phyloP scores from a whole-genome alignment of 1,284 basidiomycete species.

The Ganoderma resinaceum region DNA sequence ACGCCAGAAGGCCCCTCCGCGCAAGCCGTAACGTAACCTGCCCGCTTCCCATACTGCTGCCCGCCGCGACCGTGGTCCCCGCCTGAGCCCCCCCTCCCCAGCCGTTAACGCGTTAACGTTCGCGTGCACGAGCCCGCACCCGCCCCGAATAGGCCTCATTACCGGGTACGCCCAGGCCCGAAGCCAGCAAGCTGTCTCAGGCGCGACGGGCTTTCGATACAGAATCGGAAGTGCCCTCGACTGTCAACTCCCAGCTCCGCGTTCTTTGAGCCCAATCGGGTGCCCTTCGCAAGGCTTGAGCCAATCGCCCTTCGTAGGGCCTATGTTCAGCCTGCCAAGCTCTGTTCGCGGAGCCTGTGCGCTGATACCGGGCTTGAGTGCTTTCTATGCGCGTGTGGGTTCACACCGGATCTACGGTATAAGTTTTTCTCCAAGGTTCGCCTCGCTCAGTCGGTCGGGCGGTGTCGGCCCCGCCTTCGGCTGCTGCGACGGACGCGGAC shows the following conservation, averaged over 20 bases:
- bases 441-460: not conserved
- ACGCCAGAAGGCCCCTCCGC: conserved; percentile 13
- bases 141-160: conserved; percentile 8
- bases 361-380: not conserved
- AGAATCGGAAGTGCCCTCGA: too few species aligned
- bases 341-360: not conserved
- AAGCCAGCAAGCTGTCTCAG: not conserved
- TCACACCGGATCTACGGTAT: not conserved
- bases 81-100: conserved; percentile 1
- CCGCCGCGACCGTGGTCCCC: not conserved
- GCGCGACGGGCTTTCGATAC: not conserved
- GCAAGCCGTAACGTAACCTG: conserved; percentile 16
- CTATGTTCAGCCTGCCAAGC: not conserved
- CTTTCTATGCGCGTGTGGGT: not conserved
- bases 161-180: too few species aligned
- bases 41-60: conserved; percentile 6
- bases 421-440: not conserved
- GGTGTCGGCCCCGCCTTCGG: not conserved
- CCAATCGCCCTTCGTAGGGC: not conserved
- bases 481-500: not conserved
- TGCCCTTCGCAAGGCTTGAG: not conserved
- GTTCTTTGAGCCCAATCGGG: not conserved
- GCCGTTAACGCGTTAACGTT: not conserved
- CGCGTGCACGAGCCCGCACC: not conserved
- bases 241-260: not conserved